These are phyloP conservation scores for Fusarium brevicatenulatum DNA, from an alignment of 2,329 filamentous ascomycete species.

Conservation along the genomic window DNA sequence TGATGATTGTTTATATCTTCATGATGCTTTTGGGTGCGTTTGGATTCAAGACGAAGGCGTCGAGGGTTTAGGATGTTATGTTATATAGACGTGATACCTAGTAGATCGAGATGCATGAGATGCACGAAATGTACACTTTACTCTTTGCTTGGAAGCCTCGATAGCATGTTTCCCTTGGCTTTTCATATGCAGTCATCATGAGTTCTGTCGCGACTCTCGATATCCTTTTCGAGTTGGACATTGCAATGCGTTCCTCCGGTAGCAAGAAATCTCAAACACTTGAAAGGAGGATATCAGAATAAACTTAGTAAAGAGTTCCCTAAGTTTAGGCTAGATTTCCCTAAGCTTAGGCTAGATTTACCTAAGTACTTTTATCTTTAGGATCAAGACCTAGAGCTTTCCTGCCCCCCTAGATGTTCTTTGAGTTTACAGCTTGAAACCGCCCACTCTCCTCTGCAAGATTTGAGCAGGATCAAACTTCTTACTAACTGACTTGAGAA, in stretches of 20 bases:
- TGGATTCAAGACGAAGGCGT: background rate
- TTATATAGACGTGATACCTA: background rate
- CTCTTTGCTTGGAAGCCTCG: background rate
- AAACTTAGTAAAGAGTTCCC: background rate
- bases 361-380: background rate
- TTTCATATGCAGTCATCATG: too few species aligned
- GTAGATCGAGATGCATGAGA: background rate
- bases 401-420: background rate
- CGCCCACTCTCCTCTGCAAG: conserved; percentile 3
- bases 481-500: background rate
- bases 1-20: conserved; percentile 14
- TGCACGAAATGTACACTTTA: background rate
- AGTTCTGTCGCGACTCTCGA: background rate
- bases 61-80: background rate
- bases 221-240: accelerated
- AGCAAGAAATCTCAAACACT: background rate
- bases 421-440: background rate
- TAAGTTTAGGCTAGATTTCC: background rate
- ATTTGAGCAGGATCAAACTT: conserved; percentile 11
- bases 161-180: too few species aligned
- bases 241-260: background rate
- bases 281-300: accelerated
- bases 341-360: background rate
- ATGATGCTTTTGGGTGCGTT: conserved; percentile 11
- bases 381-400: background rate